A percentile compares a stretch with the other conserved stretches of the same genome.
These are phyloP conservation scores for Cyclotella baltica DNA, from an alignment of 108 stramenopile genomes.

Conservation along the genomic window DNA sequence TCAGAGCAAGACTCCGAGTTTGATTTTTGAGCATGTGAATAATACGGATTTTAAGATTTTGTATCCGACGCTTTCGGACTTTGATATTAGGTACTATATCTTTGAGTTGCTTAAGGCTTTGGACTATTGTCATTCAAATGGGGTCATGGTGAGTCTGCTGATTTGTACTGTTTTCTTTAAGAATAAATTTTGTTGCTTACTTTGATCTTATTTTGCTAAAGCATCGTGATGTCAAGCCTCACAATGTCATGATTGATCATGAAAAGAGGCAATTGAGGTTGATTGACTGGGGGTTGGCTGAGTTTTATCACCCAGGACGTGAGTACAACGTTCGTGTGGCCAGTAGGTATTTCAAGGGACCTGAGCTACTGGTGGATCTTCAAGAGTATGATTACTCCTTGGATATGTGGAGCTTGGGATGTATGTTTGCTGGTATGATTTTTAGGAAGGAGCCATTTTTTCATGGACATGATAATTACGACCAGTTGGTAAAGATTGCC, in stretches of 20 bases:
- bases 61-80: conserved; percentile 98
- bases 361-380: conserved; percentile 98
- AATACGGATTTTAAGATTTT: conserved; percentile 99
- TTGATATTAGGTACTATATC: conserved; percentile 99
- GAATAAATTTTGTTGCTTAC: neutral
- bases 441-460: conserved; percentile 99
- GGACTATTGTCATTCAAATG: conserved; percentile 99
- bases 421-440: conserved; percentile 99
- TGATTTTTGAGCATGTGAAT: conserved; percentile 99
- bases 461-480: conserved; percentile 99
- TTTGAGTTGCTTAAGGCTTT: conserved; percentile 98
- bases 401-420: conserved; percentile 99
- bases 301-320: conserved; percentile 99
- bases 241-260: conserved; percentile 99
- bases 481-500: conserved; percentile 98
- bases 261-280: conserved; percentile 96
- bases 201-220: neutral
- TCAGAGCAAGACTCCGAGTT: conserved; percentile 97
- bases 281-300: conserved; percentile 99
- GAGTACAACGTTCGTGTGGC: conserved; percentile 99
- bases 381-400: conserved; percentile 99
- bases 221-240: conserved; percentile 99
- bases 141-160: conserved; percentile 77
- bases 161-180: neutral
- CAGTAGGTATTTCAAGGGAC: conserved; percentile 99